phyloP scores from a whole-genome alignment of 768 basidiomycete genomes.

The Chiua virens region DNA sequence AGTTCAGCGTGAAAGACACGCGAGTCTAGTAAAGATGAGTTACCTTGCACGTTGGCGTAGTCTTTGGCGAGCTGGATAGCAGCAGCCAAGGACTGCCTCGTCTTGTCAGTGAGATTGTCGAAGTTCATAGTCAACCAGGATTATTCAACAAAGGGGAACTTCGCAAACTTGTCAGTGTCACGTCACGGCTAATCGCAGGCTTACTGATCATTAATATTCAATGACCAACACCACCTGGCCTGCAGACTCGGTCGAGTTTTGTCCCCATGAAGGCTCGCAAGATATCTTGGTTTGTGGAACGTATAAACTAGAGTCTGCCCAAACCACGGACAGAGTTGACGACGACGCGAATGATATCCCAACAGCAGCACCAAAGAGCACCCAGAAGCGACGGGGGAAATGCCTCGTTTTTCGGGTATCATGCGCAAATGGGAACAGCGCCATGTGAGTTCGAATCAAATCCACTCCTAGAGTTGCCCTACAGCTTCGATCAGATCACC shows the following conservation, averaged over 20 bases:
- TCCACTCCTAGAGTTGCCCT: background rate
- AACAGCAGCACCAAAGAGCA: background rate
- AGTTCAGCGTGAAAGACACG: background rate
- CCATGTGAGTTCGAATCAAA: conserved; percentile 34
- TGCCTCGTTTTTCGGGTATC: conserved; percentile 65
- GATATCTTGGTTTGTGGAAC: conserved; percentile 87
- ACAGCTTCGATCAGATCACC: conserved; percentile 41
- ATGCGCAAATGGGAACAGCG: conserved; percentile 23
- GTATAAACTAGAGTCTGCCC: conserved; percentile 67
- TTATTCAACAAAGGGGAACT: background rate
- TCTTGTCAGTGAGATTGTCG: conserved; percentile 81
- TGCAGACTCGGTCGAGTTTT: conserved; percentile 91
- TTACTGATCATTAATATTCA: too few relatives aligned
- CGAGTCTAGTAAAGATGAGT: conserved; percentile 1
- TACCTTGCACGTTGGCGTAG: conserved; percentile 79
- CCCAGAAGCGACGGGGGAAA: conserved; percentile 60
- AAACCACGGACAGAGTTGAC: background rate
- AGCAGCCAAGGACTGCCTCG: conserved; percentile 64
- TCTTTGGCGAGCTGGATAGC: conserved; percentile 84
- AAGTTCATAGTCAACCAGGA: conserved; percentile 41
- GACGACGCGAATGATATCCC: conserved; percentile 1
- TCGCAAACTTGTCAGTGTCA: conserved; percentile 5
- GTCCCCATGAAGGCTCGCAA: conserved; percentile 59
- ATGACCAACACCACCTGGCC: conserved; percentile 71
- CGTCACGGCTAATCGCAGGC: background rate